phyloP scores from a whole-genome alignment of 495 filamentous ascomycete species.

The Pseudevernia furfuracea region DNA sequence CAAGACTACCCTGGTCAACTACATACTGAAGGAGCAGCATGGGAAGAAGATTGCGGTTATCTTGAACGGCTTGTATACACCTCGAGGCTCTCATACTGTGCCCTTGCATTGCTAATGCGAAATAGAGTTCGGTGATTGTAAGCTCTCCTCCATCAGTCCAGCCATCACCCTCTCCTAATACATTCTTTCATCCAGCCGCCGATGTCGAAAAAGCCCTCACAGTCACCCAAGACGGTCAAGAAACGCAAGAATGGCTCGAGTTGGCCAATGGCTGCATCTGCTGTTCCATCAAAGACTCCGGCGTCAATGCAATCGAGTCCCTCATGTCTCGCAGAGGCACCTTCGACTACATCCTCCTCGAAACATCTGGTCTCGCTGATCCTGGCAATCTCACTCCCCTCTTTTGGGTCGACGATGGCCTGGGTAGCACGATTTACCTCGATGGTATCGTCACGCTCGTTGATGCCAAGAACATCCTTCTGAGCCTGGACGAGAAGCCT shows the following conservation, averaged over 20 bases:
- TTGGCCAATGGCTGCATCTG: slow-evolving; percentile 97
- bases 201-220: slow-evolving; percentile 94
- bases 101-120: slow-evolving; percentile 10
- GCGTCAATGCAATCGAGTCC: slow-evolving; percentile 87
- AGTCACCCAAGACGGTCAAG: slow-evolving; percentile 72
- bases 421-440: slow-evolving; percentile 89
- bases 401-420: slow-evolving; percentile 94
- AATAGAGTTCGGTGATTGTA: slow-evolving; percentile 90
- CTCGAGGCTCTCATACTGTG: slow-evolving; percentile 1
- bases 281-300: slow-evolving; percentile 93
- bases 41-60: slow-evolving; percentile 97
- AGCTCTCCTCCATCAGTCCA: slow-evolving; percentile 26
- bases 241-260: slow-evolving; percentile 91
- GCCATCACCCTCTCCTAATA: neutral
- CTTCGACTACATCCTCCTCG: slow-evolving; percentile 97
- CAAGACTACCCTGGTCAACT: slow-evolving; percentile 92
- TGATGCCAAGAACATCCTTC: slow-evolving; percentile 86
- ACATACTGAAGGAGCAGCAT: slow-evolving; percentile 87
- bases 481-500: slow-evolving; percentile 62
- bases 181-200: slow-evolving; percentile 46
- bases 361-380: slow-evolving; percentile 92
- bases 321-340: slow-evolving; percentile 90
- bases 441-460: slow-evolving; percentile 95
- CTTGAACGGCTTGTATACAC: slow-evolving; percentile 63
- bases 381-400: slow-evolving; percentile 91